Base-by-base conservation (phyloP, 305 asterid genomes). In the Coffea humblotiana region DNA sequence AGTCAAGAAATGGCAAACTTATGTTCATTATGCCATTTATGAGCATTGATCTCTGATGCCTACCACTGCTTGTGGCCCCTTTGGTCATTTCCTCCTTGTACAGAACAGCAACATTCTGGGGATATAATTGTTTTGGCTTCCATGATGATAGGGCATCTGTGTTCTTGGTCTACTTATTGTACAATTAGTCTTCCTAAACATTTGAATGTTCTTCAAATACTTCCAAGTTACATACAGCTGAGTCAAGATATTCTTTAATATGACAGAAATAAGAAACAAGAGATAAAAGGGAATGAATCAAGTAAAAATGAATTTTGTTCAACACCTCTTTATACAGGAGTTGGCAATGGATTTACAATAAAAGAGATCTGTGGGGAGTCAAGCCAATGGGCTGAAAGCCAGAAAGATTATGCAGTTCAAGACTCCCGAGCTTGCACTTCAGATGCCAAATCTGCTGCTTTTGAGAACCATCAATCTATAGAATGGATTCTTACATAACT, bases 1-100 rank as follows among this genome's bases (percentile, higher is more conserved):
- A 19, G n/a, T 8, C n/a, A 78, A 78, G 56, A 61, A 47, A 23
- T 72, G 68, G 15, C 12, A 47, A 60, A 72, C 52, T 29, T 12
- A 56, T 71, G 21, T 74, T 61, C 11, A 35, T 60, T 60, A 21
- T 61, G 78, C 71, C 43, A 45, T n/a, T 75, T 47, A 49, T 68
- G 69, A 23, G 67, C 40, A 61, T 8, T 23, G 21, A 61, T 47
- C 0, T 43, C 23, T 40, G 76, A 14, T 72, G 18, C 0, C 37
- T n/a, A 25, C 63, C 43, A n/a, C 14, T 48, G n/a, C 23, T 60
- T 21, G 12, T 25, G 37, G 37, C 27, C 7, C 69, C 37, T 16
- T 25, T 3, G n/a, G 18, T 15, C 1, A 3, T 45, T 71, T 71
- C 65, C 61, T 71, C 23, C 32, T 48, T 72, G 76, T 49, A 25